Percentiles rank a stretch among this genome's conserved stretches.
These are phyloP conservation scores for Drechslerella dactyloides DNA, from an alignment of 2,329 filamentous ascomycete species.

Conservation along the genomic window DNA sequence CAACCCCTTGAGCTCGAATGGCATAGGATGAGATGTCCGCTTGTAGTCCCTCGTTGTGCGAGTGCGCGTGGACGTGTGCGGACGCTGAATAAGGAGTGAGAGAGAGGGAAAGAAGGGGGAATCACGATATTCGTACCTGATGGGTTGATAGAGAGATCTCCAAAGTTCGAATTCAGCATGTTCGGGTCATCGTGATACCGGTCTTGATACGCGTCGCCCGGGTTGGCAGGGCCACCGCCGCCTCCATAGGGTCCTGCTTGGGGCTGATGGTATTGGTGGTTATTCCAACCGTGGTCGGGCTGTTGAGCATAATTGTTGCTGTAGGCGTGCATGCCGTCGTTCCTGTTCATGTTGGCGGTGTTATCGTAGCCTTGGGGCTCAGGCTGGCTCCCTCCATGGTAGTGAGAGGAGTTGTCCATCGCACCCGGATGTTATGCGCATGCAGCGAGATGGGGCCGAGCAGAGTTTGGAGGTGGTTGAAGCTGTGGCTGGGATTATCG, in stretches of 20 bases:
- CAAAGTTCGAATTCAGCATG: constrained; percentile 18
- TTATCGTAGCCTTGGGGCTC: constrained; percentile 4
- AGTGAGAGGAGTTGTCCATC: constrained; percentile 12
- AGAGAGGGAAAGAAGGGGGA: background rate
- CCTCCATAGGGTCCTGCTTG: background rate
- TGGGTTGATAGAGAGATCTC: constrained; percentile 31
- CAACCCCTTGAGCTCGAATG: background rate
- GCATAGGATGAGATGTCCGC: background rate
- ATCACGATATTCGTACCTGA: constrained; percentile 37
- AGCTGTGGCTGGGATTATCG: background rate
- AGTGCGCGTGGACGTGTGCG: background rate
- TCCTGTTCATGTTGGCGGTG: constrained; percentile 20
- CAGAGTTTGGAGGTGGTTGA: background rate
- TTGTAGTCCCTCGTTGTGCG: background rate
- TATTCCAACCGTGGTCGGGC: background rate
- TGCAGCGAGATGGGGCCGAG: background rate
- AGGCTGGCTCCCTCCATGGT: background rate
- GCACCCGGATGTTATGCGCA: constrained; percentile 17
- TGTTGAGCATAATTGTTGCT: constrained; percentile 3
- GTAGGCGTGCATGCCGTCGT: background rate
- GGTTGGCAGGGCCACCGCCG: constrained; percentile 18
- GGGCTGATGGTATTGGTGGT: background rate
- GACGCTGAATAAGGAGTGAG: background rate
- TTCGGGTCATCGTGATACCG: constrained; percentile 24
- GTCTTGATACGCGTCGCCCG: constrained; percentile 15